A percentile compares a stretch with the other conserved stretches of the same genome.
Evolutionary conservation across 805 yeast species (phyloP).

Genomic region (Candida fluviatilis): DNA sequence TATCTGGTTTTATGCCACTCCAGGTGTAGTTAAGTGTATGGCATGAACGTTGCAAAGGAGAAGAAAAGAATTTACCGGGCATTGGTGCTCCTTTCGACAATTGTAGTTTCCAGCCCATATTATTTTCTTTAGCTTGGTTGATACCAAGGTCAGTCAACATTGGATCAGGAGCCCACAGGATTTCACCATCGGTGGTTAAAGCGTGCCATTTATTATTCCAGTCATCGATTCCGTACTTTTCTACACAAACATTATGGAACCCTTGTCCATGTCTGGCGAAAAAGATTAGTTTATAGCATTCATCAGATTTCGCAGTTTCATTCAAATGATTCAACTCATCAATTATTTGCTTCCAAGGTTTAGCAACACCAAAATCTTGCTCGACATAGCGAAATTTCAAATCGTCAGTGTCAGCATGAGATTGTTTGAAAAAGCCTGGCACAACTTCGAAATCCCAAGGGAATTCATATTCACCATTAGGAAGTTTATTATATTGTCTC

Average conservation of each 20-base stretch:
- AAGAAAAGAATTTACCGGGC: slow-evolving; percentile 53
- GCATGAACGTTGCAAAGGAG: slow-evolving; percentile 64
- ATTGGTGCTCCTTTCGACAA: slow-evolving; percentile 46
- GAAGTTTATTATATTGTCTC: slow-evolving; percentile 15
- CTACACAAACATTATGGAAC: slow-evolving; percentile 53
- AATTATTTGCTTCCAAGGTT: slow-evolving; percentile 38
- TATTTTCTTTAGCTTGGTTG: slow-evolving; percentile 50
- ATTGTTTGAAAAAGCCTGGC: slow-evolving; percentile 48
- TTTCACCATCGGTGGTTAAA: slow-evolving; percentile 50
- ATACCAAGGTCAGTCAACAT: slow-evolving; percentile 52
- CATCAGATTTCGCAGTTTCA: slow-evolving; percentile 28
- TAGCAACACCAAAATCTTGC: slow-evolving; percentile 42
- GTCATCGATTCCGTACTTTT: slow-evolving; percentile 49
- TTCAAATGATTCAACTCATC: slow-evolving; percentile 33
- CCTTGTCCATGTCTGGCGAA: slow-evolving; percentile 73
- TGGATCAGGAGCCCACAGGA: slow-evolving; percentile 60
- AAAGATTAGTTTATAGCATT: slow-evolving; percentile 44
- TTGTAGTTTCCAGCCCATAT: slow-evolving; percentile 41
- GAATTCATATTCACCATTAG: slow-evolving; percentile 15
- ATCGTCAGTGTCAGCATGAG: slow-evolving; percentile 44
- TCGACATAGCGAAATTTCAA: slow-evolving; percentile 38
- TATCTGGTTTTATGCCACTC: slow-evolving; percentile 30
- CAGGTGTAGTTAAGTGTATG: slow-evolving; percentile 53
- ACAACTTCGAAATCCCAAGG: slow-evolving; percentile 49
- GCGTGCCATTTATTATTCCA: slow-evolving; percentile 58